These are phyloP conservation scores for Cladophialophora exuberans DNA, from an alignment of 2,329 filamentous ascomycete species.

Conservation along the genomic window DNA sequence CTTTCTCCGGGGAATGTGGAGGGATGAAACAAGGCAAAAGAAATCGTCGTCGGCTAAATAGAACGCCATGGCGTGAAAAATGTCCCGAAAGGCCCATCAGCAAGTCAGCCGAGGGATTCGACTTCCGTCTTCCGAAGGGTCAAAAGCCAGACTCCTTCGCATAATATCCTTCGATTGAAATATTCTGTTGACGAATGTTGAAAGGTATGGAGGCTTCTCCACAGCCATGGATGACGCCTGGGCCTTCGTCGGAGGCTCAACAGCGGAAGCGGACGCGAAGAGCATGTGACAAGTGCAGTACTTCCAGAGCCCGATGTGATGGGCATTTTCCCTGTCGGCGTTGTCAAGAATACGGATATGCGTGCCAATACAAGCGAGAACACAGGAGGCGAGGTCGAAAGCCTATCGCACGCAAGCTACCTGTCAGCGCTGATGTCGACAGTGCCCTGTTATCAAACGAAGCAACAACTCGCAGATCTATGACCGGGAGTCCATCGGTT, in stretches of 20 bases:
- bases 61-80: not conserved
- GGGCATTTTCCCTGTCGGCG: constrained; percentile 41
- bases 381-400: constrained; percentile 34
- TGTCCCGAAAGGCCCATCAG: too few relatives aligned
- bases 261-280: constrained; percentile 26
- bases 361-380: constrained; percentile 33
- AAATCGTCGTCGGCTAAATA: not conserved
- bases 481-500: not conserved
- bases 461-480: not conserved
- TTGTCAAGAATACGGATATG: constrained; percentile 18
- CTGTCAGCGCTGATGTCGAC: not conserved
- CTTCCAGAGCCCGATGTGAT: constrained; percentile 49
- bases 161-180: not conserved
- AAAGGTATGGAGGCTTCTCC: not conserved
- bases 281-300: constrained; percentile 45
- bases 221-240: not conserved
- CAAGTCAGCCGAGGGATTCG: too few relatives aligned
- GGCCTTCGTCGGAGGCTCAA: not conserved
- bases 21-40: not conserved
- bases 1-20: too few relatives aligned
- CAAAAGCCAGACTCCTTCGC: constrained; percentile 3
- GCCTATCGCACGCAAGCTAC: not conserved
- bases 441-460: not conserved
- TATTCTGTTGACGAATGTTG: not conserved
- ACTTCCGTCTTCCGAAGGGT: too few relatives aligned